A percentile compares a stretch with the other conserved stretches of the same genome.
Conservation (phyloP, 169 alveolate genomes). For the Theileria orientalis region DNA sequence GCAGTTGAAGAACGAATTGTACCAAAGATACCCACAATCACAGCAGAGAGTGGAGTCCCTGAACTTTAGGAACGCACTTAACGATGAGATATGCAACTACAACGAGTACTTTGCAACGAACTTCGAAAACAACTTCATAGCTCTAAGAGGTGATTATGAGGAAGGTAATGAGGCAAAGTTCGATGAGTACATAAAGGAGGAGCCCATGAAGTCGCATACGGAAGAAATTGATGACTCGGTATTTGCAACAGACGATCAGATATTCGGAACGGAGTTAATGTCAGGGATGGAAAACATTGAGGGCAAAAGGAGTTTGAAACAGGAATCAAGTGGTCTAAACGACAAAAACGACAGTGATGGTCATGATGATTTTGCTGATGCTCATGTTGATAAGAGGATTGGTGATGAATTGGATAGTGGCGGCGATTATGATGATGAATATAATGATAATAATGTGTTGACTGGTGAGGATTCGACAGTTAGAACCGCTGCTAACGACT, state of each 20-base stretch:
- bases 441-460: no score
- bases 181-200: background rate
- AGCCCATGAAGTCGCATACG: background rate
- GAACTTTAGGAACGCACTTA: background rate
- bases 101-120: conserved; percentile 7
- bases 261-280: conserved; percentile 41
- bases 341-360: background rate
- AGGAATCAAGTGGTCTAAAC: background rate
- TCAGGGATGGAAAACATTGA: background rate
- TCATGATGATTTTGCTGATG: background rate
- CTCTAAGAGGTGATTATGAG: no score
- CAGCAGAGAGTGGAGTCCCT: conserved; percentile 16
- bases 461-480: no score
- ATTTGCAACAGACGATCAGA: conserved; percentile 43
- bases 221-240: conserved; percentile 25
- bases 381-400: background rate
- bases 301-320: background rate
- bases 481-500: no score
- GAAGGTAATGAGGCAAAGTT: no score
- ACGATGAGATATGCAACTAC: conserved; percentile 33
- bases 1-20: conserved; percentile 67
- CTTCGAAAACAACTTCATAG: background rate
- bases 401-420: background rate
- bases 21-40: conserved; percentile 46
- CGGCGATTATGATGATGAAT: no score